Percentiles rank a stretch among this genome's conserved stretches.
Conservation (phyloP, 83 land plant species). For the Picea engelmannii region DNA sequence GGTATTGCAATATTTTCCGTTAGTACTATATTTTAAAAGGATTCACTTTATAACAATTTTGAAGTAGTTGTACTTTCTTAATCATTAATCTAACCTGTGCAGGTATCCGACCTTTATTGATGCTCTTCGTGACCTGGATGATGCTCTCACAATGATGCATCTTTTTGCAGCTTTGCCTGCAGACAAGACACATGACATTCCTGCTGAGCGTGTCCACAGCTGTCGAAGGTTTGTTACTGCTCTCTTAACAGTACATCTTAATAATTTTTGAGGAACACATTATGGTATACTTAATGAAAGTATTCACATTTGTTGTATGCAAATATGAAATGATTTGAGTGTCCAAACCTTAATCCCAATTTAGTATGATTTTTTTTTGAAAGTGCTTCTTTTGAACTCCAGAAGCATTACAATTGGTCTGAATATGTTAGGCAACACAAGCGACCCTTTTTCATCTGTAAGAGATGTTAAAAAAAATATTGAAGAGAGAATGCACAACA, state of each 20-base stretch:
- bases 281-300: too few relatives aligned
- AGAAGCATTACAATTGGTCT: too few relatives aligned
- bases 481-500: too few relatives aligned
- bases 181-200: constrained; percentile 60
- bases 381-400: too few relatives aligned
- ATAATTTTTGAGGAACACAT: too few relatives aligned
- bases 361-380: too few relatives aligned
- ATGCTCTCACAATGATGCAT: constrained; percentile 93
- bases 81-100: constrained; percentile 2
- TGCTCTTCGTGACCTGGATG: constrained; percentile 95
- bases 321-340: background rate
- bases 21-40: background rate
- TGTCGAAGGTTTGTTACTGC: constrained; percentile 56
- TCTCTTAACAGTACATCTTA: too few relatives aligned
- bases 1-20: constrained; percentile 33
- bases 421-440: too few relatives aligned
- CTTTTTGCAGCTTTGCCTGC: constrained; percentile 95
- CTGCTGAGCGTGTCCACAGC: constrained; percentile 70
- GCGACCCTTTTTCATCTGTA: too few relatives aligned
- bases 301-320: too few relatives aligned
- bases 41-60: background rate
- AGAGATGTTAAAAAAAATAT: too few relatives aligned
- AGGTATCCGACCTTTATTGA: constrained; percentile 96
- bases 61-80: background rate
- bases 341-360: background rate